These are phyloP conservation scores for Nectriaceae sp. DNA, from an alignment of 2,329 filamentous ascomycete species.

Conservation along the genomic window DNA sequence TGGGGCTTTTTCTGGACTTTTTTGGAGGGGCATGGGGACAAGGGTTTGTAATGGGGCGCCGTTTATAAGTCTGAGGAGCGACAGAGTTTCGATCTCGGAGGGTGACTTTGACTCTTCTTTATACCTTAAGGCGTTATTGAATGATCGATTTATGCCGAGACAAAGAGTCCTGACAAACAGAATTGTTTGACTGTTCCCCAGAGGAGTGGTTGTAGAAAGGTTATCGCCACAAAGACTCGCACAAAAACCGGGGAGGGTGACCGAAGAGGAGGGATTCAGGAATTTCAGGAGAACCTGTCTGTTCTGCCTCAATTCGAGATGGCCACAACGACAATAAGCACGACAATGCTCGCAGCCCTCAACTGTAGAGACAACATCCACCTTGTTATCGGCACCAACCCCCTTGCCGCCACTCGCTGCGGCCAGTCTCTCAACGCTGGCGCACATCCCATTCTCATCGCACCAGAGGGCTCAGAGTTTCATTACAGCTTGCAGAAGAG, in stretches of 20 bases:
- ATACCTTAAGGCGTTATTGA: neutral
- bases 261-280: too few species aligned
- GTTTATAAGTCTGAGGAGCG: constrained; percentile 12
- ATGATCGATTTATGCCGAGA: too few species aligned
- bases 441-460: constrained; percentile 77
- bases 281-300: neutral
- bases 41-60: constrained; percentile 16
- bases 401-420: constrained; percentile 84
- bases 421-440: constrained; percentile 78
- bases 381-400: constrained; percentile 82
- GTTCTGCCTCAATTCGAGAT: constrained; percentile 6
- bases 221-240: too few species aligned
- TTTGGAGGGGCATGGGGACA: constrained; percentile 3
- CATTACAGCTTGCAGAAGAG: constrained; percentile 61
- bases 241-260: too few species aligned
- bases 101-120: neutral
- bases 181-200: too few species aligned
- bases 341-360: constrained; percentile 69
- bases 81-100: neutral
- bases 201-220: too few species aligned
- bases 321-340: constrained; percentile 11
- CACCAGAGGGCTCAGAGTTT: constrained; percentile 63
- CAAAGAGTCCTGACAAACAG: too few species aligned
- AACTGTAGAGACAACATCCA: constrained; percentile 74
- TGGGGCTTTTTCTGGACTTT: constrained; percentile 11